Evolutionary conservation across 1,284 basidiomycete species (phyloP).

Genomic region (Tylopilus sp.): DNA sequence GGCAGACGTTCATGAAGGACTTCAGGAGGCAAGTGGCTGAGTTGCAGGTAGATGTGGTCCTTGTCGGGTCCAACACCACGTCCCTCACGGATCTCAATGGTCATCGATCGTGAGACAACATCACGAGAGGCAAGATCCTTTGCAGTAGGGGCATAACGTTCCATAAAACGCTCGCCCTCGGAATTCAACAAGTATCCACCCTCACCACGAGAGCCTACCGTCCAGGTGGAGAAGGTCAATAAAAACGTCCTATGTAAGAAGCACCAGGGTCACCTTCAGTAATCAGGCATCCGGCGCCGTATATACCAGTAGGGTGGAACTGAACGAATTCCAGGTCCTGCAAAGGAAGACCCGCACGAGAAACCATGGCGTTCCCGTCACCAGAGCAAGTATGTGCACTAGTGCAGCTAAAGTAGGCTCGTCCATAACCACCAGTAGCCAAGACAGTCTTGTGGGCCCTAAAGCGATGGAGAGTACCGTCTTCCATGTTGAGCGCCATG

Average conservation of each 20-base stretch:
- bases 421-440: slow-evolving; percentile 98
- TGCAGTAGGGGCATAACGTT: slow-evolving; percentile 98
- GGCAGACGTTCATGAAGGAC: slow-evolving; percentile 97
- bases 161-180: slow-evolving; percentile 99
- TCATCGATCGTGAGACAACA: slow-evolving; percentile 99
- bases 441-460: slow-evolving; percentile 97
- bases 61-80: slow-evolving; percentile 99
- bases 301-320: slow-evolving; percentile 99
- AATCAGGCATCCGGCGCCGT: slow-evolving; percentile 98
- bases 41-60: slow-evolving; percentile 96
- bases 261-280: slow-evolving; percentile 72
- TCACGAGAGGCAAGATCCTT: slow-evolving; percentile 99
- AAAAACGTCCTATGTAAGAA: not conserved
- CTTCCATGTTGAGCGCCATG: slow-evolving; percentile 98
- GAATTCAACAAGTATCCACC: slow-evolving; percentile 99
- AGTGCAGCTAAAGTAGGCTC: slow-evolving; percentile 98
- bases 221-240: not conserved
- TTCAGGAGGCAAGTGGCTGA: slow-evolving; percentile 95
- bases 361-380: slow-evolving; percentile 99
- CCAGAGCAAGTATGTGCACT: slow-evolving; percentile 99
- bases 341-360: slow-evolving; percentile 92
- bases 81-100: slow-evolving; percentile 97
- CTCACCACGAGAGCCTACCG: slow-evolving; percentile 92
- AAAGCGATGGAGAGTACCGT: slow-evolving; percentile 98
- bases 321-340: slow-evolving; percentile 99